Evolutionary conservation across 1,284 basidiomycete species (phyloP), one percentile per base, ranked within the genome.

Genomic region (Taiwanofungus camphoratus): DNA sequence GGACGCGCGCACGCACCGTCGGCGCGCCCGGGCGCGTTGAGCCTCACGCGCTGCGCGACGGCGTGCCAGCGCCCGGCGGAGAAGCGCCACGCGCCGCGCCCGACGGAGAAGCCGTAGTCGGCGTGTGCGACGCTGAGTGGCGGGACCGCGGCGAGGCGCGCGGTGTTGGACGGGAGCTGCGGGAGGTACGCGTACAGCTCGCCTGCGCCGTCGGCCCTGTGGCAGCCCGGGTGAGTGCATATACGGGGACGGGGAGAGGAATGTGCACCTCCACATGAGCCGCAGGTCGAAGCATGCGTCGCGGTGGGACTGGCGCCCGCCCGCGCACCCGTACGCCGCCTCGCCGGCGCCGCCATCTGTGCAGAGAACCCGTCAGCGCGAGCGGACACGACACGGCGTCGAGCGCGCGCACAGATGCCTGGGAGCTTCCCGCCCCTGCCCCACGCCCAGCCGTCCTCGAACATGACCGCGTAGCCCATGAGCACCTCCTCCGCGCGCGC

Each of bases 381-480:
- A 9, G 9, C 27, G 7, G 13, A 15, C 29, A 21, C 15, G 31
- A 30, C 15, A 18, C 11, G n/a, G 32, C 36, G 26, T 42, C 36
- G n/a, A n/a, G 19, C 7, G 15, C 8, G 64, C 79, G 58, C 51
- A 79, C 79, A 82, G 4, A 77, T 62, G 3, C 80, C 80, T 26
- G 80, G 80, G 2, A 82, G 61, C 54, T 84, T 84, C 6, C 81
- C 81, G 19, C 81, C 80, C 52, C 76, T 77, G 9, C 64, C 66
- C 70, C 75, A 83, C 29, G 74, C 70, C 68, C 77, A 83, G 0
- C 64, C 76, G 0, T 65, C 55, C 48, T 78, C 62, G 29, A 83
- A 70, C 66, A 78, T 73, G 52, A 83, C 68, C 2, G 74, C 69
- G 52, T 82, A 82, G 45, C 73, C 71, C 54, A 80, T 61, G 0